A percentile compares a stretch with the other conserved stretches of the same genome.
phyloP scores from a whole-genome alignment of 2,329 filamentous ascomycete species.

The Ascochyta viciae-villosae region DNA sequence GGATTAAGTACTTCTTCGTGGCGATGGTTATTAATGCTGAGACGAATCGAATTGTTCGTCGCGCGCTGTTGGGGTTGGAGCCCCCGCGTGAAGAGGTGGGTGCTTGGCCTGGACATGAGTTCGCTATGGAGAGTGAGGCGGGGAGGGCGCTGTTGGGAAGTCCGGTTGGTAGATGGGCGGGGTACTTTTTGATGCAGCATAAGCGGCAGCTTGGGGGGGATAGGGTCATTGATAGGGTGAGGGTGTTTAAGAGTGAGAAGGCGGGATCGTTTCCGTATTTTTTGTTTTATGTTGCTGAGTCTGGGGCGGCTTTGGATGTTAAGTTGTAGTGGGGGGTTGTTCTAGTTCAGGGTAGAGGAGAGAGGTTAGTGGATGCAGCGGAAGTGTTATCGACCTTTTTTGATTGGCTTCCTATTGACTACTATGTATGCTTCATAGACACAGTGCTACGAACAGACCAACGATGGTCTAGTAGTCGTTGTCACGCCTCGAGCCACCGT shows the following conservation, averaged over 20 bases:
- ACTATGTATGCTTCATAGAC: no score
- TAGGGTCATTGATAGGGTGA: slow-evolving; percentile 19
- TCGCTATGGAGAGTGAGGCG: slow-evolving; percentile 20
- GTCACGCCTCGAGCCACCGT: slow-evolving; percentile 10
- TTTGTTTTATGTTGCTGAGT: slow-evolving; percentile 18
- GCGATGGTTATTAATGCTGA: slow-evolving; percentile 20
- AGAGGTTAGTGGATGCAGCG: no score
- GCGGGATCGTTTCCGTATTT: slow-evolving; percentile 20
- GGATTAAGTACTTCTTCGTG: slow-evolving; percentile 27
- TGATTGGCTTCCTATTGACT: no score
- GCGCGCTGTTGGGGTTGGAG: slow-evolving; percentile 1
- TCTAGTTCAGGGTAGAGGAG: neutral
- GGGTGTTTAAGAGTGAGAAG: slow-evolving; percentile 21
- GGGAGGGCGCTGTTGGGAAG: slow-evolving; percentile 30
- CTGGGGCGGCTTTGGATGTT: neutral
- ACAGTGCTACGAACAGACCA: no score
- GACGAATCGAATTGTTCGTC: slow-evolving; percentile 19
- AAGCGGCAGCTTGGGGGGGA: slow-evolving; percentile 21
- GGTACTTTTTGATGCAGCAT: slow-evolving; percentile 24
- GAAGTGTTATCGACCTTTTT: no score
- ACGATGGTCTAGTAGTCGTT: slow-evolving; percentile 5
- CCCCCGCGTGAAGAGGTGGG: neutral
- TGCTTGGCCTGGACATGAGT: slow-evolving; percentile 26
- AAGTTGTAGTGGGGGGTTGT: neutral
- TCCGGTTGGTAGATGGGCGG: slow-evolving; percentile 23